Conservation (phyloP, 2,329 filamentous ascomycete species). For the Phaeosphaeriaceae sp. region DNA sequence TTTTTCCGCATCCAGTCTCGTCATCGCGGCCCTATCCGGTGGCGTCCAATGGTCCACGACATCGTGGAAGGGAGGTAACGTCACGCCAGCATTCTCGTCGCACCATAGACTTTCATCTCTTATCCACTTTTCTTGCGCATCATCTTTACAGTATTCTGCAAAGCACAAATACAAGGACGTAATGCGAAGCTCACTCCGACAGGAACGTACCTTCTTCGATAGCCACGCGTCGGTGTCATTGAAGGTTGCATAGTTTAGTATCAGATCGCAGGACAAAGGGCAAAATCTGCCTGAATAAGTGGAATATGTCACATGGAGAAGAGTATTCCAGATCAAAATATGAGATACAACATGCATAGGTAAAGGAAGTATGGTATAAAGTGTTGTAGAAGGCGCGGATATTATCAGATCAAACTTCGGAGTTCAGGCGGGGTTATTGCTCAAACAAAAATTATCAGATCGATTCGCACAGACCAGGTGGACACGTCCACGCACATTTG, state of each 20-base stretch:
- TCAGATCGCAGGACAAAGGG: conserved; percentile 38
- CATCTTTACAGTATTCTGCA: conserved; percentile 29
- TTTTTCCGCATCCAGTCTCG: conserved; percentile 25
- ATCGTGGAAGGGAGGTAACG: conserved; percentile 33
- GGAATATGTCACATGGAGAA: conserved; percentile 17
- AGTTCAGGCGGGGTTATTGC: conserved; percentile 15
- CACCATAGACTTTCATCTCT: conserved; percentile 27
- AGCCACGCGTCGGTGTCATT: conserved; percentile 37
- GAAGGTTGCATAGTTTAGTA: conserved; percentile 37
- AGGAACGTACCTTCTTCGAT: conserved; percentile 34
- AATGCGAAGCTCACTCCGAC: conserved; percentile 32
- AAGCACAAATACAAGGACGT: conserved; percentile 41
- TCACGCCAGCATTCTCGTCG: conserved; percentile 24
- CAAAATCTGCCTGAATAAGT: conserved; percentile 32
- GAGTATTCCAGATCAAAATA: conserved; percentile 7
- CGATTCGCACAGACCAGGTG: conserved; percentile 8
- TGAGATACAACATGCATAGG: conserved; percentile 24
- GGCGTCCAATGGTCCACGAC: conserved; percentile 30
- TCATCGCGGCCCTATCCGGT: conserved; percentile 21
- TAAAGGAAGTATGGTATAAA: conserved; percentile 12
- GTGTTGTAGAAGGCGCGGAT: conserved; percentile 7
- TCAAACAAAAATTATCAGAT: conserved; percentile 33
- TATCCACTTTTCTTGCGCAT: conserved; percentile 26
- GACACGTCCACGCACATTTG: too few species aligned
- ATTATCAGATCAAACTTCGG: conserved; percentile 11